Base-by-base conservation (phyloP, 768 basidiomycete species). In the Mycena sanguinolenta region DNA sequence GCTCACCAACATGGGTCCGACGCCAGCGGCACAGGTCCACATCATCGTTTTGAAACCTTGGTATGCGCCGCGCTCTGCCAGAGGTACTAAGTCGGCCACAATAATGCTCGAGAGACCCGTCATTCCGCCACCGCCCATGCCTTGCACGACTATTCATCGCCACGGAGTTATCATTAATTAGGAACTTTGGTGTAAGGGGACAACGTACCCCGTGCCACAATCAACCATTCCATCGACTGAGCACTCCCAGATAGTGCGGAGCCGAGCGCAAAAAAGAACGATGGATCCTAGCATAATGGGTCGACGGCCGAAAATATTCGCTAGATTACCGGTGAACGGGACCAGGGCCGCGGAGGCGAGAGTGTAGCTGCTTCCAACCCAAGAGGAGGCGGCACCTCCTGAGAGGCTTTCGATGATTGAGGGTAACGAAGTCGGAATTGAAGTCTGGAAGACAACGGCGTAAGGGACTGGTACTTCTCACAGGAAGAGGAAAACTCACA, bases 311-410 rank as follows among this genome's bases (percentile, higher is more conserved):
- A 84, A 82, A 0, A 79, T 76, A 55, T 79, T 67, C 1, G 78
- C 78, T n/a, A 82, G 63, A 21, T 76, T 70, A 1, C 80, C 81
- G 38, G 76, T 78, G 61, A 84, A 72, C 0, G 83, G 84, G 7
- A 85, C 72, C 46, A 84, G 67, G 0, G 82, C 82, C 13, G 85
- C 83, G 2, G 79, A 78, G 8, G 84, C 71, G 27, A 87, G 78
- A 1, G 82, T 75, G 61, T 84, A 87, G 27, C 39, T 44, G 25
- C 55, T 58, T 8, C 63, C 63, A 12, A 64, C 42, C 64, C 64
- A 65, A 32, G 55, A 25, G 17, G 55, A 65, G 32, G 44, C 55
- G 21, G 44, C 28, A 0, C 32, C 27, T 10, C 55, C 55, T 17
- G 55, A 32, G 2, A 65, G 44, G 23, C 34, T 8, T 17, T 50